A percentile compares a stretch with the other conserved stretches of the same genome.
These are phyloP conservation scores for Alnus rubra DNA, from an alignment of 306 rosid genomes.

Conservation along the genomic window DNA sequence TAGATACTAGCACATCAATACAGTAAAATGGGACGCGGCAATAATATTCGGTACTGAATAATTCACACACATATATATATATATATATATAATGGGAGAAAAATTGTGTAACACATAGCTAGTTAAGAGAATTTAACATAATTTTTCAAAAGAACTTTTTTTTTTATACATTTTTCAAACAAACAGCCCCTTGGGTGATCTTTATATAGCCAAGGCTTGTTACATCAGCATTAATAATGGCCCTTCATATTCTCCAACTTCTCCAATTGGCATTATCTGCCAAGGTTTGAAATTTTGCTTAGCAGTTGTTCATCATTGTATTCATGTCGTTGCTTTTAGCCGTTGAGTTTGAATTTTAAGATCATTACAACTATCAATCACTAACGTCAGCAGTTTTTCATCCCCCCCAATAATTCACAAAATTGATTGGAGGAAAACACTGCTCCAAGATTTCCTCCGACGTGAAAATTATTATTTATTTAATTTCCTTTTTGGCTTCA, in stretches of 20 bases:
- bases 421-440: neutral
- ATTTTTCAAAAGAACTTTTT: no score
- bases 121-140: no score
- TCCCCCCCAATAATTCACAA: neutral
- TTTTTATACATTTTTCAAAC: no score
- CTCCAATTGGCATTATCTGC: neutral
- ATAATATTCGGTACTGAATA: no score
- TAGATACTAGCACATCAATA: no score
- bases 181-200: neutral
- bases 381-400: no score
- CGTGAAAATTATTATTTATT: neutral
- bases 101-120: no score
- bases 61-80: no score
- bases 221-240: neutral
- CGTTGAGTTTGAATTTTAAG: neutral
- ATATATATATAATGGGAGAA: no score
- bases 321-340: neutral
- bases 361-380: no score
- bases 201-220: no score
- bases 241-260: neutral
- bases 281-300: neutral
- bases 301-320: neutral
- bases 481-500: neutral
- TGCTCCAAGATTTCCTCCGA: neutral
- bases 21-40: no score